Evolutionary conservation across 257 asterid genomes (phyloP).

Genomic region (Solanum arcanum): DNA sequence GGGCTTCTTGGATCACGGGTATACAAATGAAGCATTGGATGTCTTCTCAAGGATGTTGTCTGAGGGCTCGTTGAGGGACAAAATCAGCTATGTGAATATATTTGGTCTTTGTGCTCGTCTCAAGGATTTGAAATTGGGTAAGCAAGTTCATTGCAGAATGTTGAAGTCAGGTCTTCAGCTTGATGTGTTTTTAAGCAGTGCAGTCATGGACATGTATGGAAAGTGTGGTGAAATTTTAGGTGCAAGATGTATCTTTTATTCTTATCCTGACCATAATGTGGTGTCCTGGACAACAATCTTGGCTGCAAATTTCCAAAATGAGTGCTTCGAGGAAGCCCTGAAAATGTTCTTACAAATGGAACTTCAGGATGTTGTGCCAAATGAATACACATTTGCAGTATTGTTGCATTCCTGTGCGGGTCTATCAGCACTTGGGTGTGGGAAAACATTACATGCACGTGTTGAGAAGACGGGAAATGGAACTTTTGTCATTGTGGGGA

Average conservation of each 20-base stretch:
- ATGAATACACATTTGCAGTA: conserved; percentile 65
- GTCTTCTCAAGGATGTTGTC: conserved; percentile 32
- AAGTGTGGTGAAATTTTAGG: conserved; percentile 51
- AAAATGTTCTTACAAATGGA: conserved; percentile 52
- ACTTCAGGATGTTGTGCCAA: conserved; percentile 38
- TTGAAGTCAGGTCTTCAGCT: conserved; percentile 31
- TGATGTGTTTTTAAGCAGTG: conserved; percentile 49
- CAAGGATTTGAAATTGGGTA: conserved; percentile 48
- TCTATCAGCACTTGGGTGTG: conserved; percentile 56
- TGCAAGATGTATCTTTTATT: conserved; percentile 31
- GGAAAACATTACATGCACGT: conserved; percentile 55
- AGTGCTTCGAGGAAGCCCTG: conserved; percentile 64
- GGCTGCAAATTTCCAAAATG: conserved; percentile 64
- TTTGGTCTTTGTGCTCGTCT: conserved; percentile 50
- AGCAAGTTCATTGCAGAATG: conserved; percentile 43
- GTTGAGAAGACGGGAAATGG: conserved; percentile 49
- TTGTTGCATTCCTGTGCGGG: conserved; percentile 66
- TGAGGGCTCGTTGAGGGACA: conserved; percentile 43
- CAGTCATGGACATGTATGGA: conserved; percentile 72
- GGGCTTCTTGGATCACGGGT: conserved; percentile 46
- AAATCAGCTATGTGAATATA: conserved; percentile 41
- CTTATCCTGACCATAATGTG: conserved; percentile 35
- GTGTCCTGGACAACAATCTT: conserved; percentile 69
- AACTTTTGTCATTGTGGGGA: conserved; percentile 31
- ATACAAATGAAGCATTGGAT: conserved; percentile 24